These are phyloP conservation scores for Amborella trichopoda DNA, from an alignment of 164 flowering plant genomes.

Conservation along the genomic window DNA sequence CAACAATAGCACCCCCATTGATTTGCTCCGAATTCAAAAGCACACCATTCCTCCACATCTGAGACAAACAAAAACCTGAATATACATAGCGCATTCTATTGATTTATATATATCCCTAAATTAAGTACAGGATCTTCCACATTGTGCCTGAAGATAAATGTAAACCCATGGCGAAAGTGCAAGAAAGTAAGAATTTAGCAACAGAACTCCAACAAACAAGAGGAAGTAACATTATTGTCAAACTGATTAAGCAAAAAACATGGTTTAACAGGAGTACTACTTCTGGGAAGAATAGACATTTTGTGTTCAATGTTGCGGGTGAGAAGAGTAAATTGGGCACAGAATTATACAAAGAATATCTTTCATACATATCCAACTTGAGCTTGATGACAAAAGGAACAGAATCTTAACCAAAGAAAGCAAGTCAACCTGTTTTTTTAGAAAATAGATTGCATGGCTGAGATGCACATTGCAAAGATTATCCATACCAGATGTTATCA, in stretches of 20 bases:
- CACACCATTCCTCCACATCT: slow-evolving; percentile 75
- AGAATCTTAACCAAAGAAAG: no score
- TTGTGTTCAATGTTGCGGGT: no score
- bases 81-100: not conserved
- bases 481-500: no score
- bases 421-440: no score
- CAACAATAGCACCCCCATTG: slow-evolving; percentile 49
- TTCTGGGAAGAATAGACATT: no score
- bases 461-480: no score
- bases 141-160: not conserved
- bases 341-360: no score
- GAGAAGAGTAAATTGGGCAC: no score
- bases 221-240: not conserved
- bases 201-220: not conserved
- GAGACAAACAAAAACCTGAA: slow-evolving; percentile 8
- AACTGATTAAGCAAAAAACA: not conserved
- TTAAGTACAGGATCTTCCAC: not conserved
- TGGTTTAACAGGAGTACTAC: no score
- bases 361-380: no score
- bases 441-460: no score
- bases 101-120: not conserved
- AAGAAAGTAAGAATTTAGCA: not conserved
- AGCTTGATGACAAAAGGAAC: no score
- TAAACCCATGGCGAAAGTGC: not conserved
- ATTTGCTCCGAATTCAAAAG: slow-evolving; percentile 26